Evolutionary conservation across 768 basidiomycete genomes (phyloP).

Genomic region (Coprinopsis marcescibilis): DNA sequence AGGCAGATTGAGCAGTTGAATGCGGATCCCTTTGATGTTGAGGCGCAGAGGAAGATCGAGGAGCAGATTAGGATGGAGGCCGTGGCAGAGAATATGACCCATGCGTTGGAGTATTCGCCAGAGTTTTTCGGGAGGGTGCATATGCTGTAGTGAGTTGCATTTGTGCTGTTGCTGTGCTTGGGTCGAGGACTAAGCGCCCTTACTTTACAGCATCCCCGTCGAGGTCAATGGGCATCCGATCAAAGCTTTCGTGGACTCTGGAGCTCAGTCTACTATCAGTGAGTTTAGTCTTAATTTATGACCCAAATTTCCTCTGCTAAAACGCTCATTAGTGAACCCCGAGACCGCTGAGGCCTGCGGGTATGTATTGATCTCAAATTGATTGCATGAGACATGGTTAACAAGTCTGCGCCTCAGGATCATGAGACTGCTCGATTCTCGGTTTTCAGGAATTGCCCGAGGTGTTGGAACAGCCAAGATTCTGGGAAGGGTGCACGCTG

Average conservation of each 20-base stretch:
- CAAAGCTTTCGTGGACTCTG: slow-evolving; percentile 97
- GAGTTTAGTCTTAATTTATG: slow-evolving; percentile 21
- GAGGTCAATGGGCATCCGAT: slow-evolving; percentile 90
- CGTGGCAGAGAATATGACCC: slow-evolving; percentile 86
- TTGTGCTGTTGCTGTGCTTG: not conserved
- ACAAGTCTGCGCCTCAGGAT: slow-evolving; percentile 41
- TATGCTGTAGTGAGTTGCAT: slow-evolving; percentile 84
- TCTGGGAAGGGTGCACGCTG: slow-evolving; percentile 89
- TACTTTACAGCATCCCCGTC: slow-evolving; percentile 63
- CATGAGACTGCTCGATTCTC: slow-evolving; percentile 87
- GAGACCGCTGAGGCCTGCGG: slow-evolving; percentile 89
- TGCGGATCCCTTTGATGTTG: slow-evolving; percentile 85
- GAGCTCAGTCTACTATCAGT: slow-evolving; percentile 97
- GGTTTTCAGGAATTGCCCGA: slow-evolving; percentile 83
- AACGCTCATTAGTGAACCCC: slow-evolving; percentile 64
- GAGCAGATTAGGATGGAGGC: slow-evolving; percentile 88
- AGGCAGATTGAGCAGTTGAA: slow-evolving; percentile 66
- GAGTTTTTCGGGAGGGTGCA: slow-evolving; percentile 91
- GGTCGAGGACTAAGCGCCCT: not conserved
- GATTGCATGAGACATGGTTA: not conserved
- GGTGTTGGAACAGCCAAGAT: slow-evolving; percentile 96
- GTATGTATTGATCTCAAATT: slow-evolving; percentile 32
- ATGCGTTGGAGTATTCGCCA: slow-evolving; percentile 90
- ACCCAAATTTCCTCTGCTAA: not conserved
- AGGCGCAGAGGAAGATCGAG: slow-evolving; percentile 90